A percentile compares a stretch with the other conserved stretches of the same genome.
Evolutionary conservation across 768 basidiomycete genomes (phyloP).

Genomic region (Serpula lacrymans): DNA sequence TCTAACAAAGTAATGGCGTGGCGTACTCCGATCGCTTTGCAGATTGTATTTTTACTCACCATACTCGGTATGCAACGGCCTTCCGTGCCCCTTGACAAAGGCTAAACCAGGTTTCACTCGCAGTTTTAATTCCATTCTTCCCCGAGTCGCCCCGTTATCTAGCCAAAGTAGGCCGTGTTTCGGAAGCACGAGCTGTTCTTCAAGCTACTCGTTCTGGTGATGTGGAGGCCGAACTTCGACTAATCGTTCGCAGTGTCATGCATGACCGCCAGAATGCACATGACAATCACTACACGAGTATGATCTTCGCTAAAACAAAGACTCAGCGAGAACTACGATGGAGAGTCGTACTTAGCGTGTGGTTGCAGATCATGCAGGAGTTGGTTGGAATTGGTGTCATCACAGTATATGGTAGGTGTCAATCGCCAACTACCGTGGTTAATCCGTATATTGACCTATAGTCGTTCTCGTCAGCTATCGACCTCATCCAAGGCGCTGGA

Average conservation of each 20-base stretch:
- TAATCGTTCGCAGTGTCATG: conserved; percentile 5
- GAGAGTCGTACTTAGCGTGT: conserved; percentile 8
- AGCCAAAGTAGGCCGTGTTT: conserved; percentile 16
- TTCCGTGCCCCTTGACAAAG: not conserved
- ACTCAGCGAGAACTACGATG: conserved; percentile 7
- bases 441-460: not conserved
- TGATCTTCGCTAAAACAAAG: conserved; percentile 8
- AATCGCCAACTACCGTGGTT: not conserved
- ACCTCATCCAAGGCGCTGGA: conserved; percentile 7
- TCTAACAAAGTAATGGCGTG: conserved; percentile 4
- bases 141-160: conserved; percentile 16
- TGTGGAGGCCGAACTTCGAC: conserved; percentile 3
- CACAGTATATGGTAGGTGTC: conserved; percentile 4
- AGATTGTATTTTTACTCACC: conserved; percentile 3
- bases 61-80: conserved; percentile 2
- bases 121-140: conserved; percentile 6
- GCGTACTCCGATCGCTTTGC: conserved; percentile 5
- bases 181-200: conserved; percentile 16
- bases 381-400: conserved; percentile 10
- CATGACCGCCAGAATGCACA: conserved; percentile 3
- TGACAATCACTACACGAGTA: conserved; percentile 7
- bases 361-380: conserved; percentile 10
- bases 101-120: not conserved
- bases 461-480: too few species aligned
- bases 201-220: conserved; percentile 5